Base-by-base conservation (phyloP, 192 early-diverging fungal species). In the Backusella westeae region DNA sequence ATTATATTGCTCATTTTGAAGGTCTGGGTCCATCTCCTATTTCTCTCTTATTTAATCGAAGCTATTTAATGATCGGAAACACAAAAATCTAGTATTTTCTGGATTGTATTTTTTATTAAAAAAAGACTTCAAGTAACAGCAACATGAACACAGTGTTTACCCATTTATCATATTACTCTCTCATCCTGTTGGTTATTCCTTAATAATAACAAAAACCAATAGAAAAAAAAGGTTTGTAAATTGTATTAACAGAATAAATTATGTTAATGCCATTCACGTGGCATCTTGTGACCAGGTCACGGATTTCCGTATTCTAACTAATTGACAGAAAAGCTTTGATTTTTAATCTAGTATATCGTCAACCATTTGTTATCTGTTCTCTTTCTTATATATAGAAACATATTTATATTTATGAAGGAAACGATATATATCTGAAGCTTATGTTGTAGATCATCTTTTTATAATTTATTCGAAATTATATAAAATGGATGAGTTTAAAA, bases 61-160 rank as follows among this genome's bases (percentile, higher is more conserved):
- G 53, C 53, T 59, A 21, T 59, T 59, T 23, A 59, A 59, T 59
- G 53, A 59, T 59, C 53, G 53, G 53, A 59, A 59, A 59, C 53
- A 59, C 53, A 59, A 59, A 59, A 59, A 59, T 59, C 21, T 10
- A 9, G 4, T 26, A 23, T 59, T 59, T 59, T 59, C 53, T 59
- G 53, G 53, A 59, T 59, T 59, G 23, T 14, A 26, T 59, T 59
- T 59, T 59, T 44, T 44, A 17, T 44, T 17, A 17, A 17, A 44
- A 44, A 44, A 44, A 44, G 3, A 44, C 15, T 44, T 44, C 15
- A 17, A 14, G 4, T 44, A 6, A 44, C 15, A 44, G 42, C 42
- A 44, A 44, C 1, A 44, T 3, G 42, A 44, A 44, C 15, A 17
- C 42, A 44, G 15, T 0, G 9, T 12, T 12, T 44, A 44, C 42